A percentile compares a stretch with the other conserved stretches of the same genome.
Conservation (phyloP, 805 yeast species). For the Wickerhamomyces rabaulensis region DNA sequence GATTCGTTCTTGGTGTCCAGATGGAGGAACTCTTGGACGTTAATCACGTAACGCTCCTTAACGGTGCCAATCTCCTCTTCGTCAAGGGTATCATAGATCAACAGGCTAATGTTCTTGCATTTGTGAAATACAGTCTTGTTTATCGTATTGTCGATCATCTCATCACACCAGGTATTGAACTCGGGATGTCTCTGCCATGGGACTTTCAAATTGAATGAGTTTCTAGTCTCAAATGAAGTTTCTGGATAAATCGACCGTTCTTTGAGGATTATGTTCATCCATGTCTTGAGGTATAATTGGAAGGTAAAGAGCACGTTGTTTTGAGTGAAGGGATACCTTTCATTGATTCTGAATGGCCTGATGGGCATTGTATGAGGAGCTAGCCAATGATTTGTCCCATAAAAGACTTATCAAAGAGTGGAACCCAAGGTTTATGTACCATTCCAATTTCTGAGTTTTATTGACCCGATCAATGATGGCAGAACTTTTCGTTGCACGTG, state of each 20-base stretch:
- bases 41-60: constrained; percentile 35
- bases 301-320: constrained; percentile 12
- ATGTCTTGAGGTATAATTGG: constrained; percentile 29
- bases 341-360: background rate
- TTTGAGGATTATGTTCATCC: constrained; percentile 30
- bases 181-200: constrained; percentile 43
- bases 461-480: background rate
- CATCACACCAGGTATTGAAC: constrained; percentile 15
- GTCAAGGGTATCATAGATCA: constrained; percentile 33
- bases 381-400: background rate
- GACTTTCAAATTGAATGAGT: constrained; percentile 37
- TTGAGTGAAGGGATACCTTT: background rate
- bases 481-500: too few species aligned
- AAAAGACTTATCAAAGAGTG: too few species aligned
- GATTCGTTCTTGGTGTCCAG: constrained; percentile 1
- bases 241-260: constrained; percentile 34
- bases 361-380: background rate
- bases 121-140: constrained; percentile 8
- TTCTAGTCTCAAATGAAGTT: constrained; percentile 29
- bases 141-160: constrained; percentile 2
- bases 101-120: constrained; percentile 25
- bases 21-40: constrained; percentile 27
- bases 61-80: constrained; percentile 25
- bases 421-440: too few species aligned
- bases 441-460: background rate